Percentiles rank a stretch among this genome's conserved stretches.
Conservation (phyloP, 805 yeast species). For the Candida succiphila region DNA sequence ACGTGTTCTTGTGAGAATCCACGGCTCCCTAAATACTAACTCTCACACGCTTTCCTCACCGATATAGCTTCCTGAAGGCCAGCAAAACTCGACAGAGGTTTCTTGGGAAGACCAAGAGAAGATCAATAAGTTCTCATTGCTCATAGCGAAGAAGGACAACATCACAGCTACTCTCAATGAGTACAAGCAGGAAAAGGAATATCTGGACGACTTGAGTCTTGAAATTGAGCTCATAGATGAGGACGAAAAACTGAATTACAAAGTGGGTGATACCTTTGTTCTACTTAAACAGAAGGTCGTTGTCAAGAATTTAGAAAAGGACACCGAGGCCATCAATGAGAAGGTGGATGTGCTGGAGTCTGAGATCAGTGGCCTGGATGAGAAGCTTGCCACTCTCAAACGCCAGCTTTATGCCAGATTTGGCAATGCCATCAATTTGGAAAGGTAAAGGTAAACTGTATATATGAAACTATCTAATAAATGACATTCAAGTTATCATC, state of each 20-base stretch:
- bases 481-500: no score
- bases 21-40: no score
- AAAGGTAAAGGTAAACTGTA: constrained; percentile 38
- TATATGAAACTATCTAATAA: neutral
- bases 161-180: constrained; percentile 37
- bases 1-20: neutral
- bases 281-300: constrained; percentile 58
- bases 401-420: constrained; percentile 75
- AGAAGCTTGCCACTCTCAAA: constrained; percentile 52
- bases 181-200: constrained; percentile 66
- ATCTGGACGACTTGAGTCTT: constrained; percentile 72
- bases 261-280: constrained; percentile 76
- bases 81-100: constrained; percentile 48
- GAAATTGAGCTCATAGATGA: constrained; percentile 83
- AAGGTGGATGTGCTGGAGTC: constrained; percentile 36
- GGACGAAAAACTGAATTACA: constrained; percentile 63
- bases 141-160: constrained; percentile 62
- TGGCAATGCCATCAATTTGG: constrained; percentile 83
- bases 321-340: constrained; percentile 40
- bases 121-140: constrained; percentile 81
- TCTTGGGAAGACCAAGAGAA: constrained; percentile 79
- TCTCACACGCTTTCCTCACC: neutral
- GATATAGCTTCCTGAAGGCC: constrained; percentile 40
- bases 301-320: constrained; percentile 55
- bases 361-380: constrained; percentile 41